phyloP scores from a whole-genome alignment of 164 flowering plant species.

The Dillenia turbinata region DNA sequence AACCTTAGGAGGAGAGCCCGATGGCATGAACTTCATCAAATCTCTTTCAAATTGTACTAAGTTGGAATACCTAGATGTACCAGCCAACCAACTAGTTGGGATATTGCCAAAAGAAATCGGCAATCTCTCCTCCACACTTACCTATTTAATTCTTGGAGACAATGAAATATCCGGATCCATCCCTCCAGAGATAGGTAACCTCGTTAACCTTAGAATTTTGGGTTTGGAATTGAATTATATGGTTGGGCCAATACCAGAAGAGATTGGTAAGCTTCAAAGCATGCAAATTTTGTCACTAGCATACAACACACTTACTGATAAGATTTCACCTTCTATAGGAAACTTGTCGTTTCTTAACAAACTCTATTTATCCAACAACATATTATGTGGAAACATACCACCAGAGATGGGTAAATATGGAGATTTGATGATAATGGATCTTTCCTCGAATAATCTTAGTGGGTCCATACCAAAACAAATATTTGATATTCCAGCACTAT shows the following conservation, averaged over 20 bases:
- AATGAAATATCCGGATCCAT: background rate
- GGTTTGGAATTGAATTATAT: background rate
- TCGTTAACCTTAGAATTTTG: background rate
- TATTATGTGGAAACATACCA: background rate
- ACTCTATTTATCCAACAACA: background rate
- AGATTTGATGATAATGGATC: background rate
- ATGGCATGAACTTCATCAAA: background rate
- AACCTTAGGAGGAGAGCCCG: background rate
- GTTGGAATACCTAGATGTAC: no score
- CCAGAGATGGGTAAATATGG: no score
- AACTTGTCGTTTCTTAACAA: background rate
- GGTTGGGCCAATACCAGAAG: constrained; percentile 5
- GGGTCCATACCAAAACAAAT: background rate
- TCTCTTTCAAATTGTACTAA: no score
- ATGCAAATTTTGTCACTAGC: background rate
- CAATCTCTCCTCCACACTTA: background rate
- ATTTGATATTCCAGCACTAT: no score
- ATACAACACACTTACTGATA: background rate
- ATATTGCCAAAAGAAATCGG: no score
- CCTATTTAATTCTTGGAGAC: background rate
- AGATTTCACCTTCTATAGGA: background rate
- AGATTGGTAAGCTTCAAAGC: background rate
- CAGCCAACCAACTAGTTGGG: background rate
- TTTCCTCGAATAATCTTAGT: constrained; percentile 1
- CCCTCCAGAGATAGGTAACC: background rate